A percentile compares a stretch with the other conserved stretches of the same genome.
Conservation (phyloP, 2,329 filamentous ascomycete genomes). For the Fusarium coffeatum region DNA sequence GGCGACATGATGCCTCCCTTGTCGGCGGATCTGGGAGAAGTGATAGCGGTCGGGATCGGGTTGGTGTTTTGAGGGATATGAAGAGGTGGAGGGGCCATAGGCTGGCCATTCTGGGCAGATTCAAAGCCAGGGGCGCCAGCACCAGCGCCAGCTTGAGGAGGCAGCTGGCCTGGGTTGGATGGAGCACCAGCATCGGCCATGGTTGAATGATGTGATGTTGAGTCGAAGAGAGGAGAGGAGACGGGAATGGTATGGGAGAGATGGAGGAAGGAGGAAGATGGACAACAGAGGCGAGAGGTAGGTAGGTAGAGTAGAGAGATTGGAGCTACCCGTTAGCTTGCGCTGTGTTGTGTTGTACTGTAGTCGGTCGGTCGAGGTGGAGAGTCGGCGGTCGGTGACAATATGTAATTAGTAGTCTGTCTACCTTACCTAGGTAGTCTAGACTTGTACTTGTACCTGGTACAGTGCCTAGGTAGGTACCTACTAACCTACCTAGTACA, state of each 20-base stretch:
- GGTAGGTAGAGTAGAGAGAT: conserved; percentile 34
- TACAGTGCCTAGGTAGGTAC: conserved; percentile 6
- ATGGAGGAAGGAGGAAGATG: background rate
- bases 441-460: conserved; percentile 30
- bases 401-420: conserved; percentile 27
- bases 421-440: background rate
- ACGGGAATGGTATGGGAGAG: conserved; percentile 1
- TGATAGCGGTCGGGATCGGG: conserved; percentile 91
- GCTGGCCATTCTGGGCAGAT: conserved; percentile 75
- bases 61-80: conserved; percentile 98
- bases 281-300: conserved; percentile 38
- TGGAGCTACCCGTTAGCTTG: conserved; percentile 45
- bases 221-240: conserved; percentile 32
- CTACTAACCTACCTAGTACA: background rate
- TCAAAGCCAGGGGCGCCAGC: conserved; percentile 82
- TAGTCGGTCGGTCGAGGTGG: conserved; percentile 46
- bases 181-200: conserved; percentile 84
- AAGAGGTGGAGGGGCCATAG: conserved; percentile 89
- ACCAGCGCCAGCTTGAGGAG: conserved; percentile 75
- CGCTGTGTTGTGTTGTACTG: conserved; percentile 36
- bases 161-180: conserved; percentile 72
- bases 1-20: conserved; percentile 82
- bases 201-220: conserved; percentile 49
- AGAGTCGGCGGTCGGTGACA: conserved; percentile 47
- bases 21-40: conserved; percentile 82